Conservation (phyloP, 805 yeast species). For the Yueomyces sinensis region DNA sequence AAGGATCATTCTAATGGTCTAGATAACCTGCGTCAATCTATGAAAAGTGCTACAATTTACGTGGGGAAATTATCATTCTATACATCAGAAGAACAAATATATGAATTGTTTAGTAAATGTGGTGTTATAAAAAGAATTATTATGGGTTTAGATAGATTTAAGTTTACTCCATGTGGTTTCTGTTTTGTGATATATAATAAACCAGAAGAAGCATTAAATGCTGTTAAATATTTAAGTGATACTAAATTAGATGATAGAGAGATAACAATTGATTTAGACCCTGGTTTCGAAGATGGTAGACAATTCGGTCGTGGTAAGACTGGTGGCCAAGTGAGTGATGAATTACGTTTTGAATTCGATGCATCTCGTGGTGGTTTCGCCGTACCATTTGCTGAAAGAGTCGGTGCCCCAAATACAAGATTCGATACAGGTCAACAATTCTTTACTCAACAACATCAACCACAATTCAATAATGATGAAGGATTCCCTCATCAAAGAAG, state of each 20-base stretch:
- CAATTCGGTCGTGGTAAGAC: constrained; percentile 88
- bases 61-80: constrained; percentile 84
- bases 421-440: constrained; percentile 3
- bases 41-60: constrained; percentile 64
- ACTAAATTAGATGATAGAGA: constrained; percentile 75
- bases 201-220: constrained; percentile 61
- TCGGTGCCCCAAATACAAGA: constrained; percentile 8
- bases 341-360: constrained; percentile 37
- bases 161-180: constrained; percentile 92
- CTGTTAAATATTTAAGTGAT: constrained; percentile 69
- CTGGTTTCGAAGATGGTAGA: constrained; percentile 91
- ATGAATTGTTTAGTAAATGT: constrained; percentile 71
- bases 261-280: constrained; percentile 83
- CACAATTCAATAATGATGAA: not conserved
- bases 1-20: constrained; percentile 32
- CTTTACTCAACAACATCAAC: not conserved
- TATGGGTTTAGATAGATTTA: constrained; percentile 89
- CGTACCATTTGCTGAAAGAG: constrained; percentile 25
- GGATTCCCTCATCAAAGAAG: not conserved
- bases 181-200: constrained; percentile 74
- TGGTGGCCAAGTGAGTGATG: constrained; percentile 88
- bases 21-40: constrained; percentile 51
- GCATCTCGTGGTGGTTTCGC: constrained; percentile 35
- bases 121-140: constrained; percentile 70
- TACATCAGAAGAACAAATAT: constrained; percentile 90